These are phyloP conservation scores for Pelargonium nanum DNA, from an alignment of 345 rosid species.

Conservation along the genomic window DNA sequence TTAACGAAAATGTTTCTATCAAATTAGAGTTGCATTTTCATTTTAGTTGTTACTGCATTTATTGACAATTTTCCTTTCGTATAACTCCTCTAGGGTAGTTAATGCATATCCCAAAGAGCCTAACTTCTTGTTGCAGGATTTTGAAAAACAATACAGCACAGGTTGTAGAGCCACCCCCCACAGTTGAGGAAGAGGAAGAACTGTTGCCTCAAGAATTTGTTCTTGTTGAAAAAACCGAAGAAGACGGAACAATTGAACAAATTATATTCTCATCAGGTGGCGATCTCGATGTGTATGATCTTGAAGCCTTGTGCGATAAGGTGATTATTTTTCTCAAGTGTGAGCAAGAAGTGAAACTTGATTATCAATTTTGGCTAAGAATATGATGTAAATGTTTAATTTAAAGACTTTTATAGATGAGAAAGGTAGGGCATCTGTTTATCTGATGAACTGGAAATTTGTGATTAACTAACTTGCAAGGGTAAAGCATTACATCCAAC, in stretches of 20 bases:
- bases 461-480: too few species aligned
- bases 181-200: constrained; percentile 54
- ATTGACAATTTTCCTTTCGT: too few species aligned
- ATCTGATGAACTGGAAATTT: too few species aligned
- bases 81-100: not conserved
- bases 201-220: constrained; percentile 59
- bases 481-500: too few species aligned
- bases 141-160: constrained; percentile 50
- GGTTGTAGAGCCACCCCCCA: constrained; percentile 56
- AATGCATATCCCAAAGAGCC: not conserved
- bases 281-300: constrained; percentile 84
- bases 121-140: constrained; percentile 28
- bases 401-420: too few species aligned
- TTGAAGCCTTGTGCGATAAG: constrained; percentile 85
- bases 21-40: too few species aligned
- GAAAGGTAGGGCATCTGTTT: too few species aligned
- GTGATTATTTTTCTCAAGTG: constrained; percentile 16
- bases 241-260: constrained; percentile 66
- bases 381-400: not conserved
- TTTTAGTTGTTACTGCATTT: too few species aligned
- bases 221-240: constrained; percentile 48
- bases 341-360: not conserved
- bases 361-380: not conserved
- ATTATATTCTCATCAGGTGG: constrained; percentile 87
- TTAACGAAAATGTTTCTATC: too few species aligned